These are phyloP conservation scores for Ceratobasidium sp. DNA, from an alignment of 1,284 basidiomycete genomes.

Conservation along the genomic window DNA sequence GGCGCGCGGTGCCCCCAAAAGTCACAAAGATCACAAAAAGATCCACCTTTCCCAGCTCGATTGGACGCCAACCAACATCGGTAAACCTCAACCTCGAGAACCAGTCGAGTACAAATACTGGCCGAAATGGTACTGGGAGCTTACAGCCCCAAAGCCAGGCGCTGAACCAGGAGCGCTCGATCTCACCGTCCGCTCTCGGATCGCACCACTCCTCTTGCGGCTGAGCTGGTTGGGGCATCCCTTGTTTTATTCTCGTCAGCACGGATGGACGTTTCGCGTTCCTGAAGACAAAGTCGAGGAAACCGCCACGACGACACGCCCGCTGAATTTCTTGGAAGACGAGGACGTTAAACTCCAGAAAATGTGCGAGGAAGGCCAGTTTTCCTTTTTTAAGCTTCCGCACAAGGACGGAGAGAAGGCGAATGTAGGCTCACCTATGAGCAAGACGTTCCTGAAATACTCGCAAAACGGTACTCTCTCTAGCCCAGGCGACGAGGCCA, in stretches of 20 bases:
- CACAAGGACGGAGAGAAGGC: slow-evolving; percentile 95
- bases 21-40: slow-evolving; percentile 6
- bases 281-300: slow-evolving; percentile 57
- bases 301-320: slow-evolving; percentile 53
- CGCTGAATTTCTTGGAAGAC: slow-evolving; percentile 68
- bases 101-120: slow-evolving; percentile 54
- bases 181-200: slow-evolving; percentile 86
- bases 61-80: slow-evolving; percentile 26
- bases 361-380: slow-evolving; percentile 61
- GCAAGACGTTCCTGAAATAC: slow-evolving; percentile 90
- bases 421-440: slow-evolving; percentile 93
- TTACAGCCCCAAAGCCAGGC: slow-evolving; percentile 61
- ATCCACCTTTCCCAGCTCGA: slow-evolving; percentile 27
- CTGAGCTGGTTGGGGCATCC: slow-evolving; percentile 92
- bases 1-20: not conserved
- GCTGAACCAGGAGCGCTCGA: slow-evolving; percentile 70
- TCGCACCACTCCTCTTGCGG: slow-evolving; percentile 88
- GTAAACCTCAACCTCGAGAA: slow-evolving; percentile 21
- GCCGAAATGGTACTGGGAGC: slow-evolving; percentile 99
- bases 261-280: slow-evolving; percentile 94
- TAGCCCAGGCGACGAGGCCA: slow-evolving; percentile 82
- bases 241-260: slow-evolving; percentile 86
- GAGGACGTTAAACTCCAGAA: slow-evolving; percentile 71
- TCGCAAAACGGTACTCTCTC: slow-evolving; percentile 88
- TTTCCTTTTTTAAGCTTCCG: slow-evolving; percentile 90